phyloP scores from a whole-genome alignment of 306 rosid genomes.

The Lathyrus aphaca region DNA sequence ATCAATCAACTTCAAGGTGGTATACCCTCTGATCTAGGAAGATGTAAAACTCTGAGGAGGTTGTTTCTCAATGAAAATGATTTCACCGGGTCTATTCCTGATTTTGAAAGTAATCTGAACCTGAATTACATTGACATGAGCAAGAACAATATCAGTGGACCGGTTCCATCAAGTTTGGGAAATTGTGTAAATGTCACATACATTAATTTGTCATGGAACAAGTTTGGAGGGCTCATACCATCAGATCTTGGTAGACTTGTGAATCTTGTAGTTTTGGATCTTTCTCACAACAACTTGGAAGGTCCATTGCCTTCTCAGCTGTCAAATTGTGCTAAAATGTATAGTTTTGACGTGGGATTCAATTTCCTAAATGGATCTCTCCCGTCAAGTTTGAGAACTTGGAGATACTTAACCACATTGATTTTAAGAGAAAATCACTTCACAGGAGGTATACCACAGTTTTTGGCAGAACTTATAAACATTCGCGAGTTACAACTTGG shows the following conservation, averaged over 20 bases:
- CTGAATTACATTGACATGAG: slow-evolving; percentile 57
- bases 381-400: slow-evolving; percentile 57
- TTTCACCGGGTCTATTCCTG: slow-evolving; percentile 61
- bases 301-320: slow-evolving; percentile 69
- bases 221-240: slow-evolving; percentile 56
- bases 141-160: slow-evolving; percentile 57
- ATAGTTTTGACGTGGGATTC: slow-evolving; percentile 61
- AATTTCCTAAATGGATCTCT: slow-evolving; percentile 71
- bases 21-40: slow-evolving; percentile 66
- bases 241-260: slow-evolving; percentile 60
- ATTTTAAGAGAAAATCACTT: slow-evolving; percentile 64
- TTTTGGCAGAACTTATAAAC: slow-evolving; percentile 47
- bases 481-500: slow-evolving; percentile 71
- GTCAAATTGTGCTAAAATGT: slow-evolving; percentile 59
- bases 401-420: slow-evolving; percentile 53
- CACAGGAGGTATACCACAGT: slow-evolving; percentile 57
- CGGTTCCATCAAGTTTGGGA: slow-evolving; percentile 68
- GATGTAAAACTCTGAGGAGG: slow-evolving; percentile 65
- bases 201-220: slow-evolving; percentile 58
- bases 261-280: slow-evolving; percentile 47
- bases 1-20: slow-evolving; percentile 61
- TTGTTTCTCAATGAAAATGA: slow-evolving; percentile 51
- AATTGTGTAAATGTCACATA: slow-evolving; percentile 52
- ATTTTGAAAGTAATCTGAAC: slow-evolving; percentile 41
- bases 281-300: slow-evolving; percentile 62